Conservation (phyloP, 345 rosid species). For the Populus alba region DNA sequence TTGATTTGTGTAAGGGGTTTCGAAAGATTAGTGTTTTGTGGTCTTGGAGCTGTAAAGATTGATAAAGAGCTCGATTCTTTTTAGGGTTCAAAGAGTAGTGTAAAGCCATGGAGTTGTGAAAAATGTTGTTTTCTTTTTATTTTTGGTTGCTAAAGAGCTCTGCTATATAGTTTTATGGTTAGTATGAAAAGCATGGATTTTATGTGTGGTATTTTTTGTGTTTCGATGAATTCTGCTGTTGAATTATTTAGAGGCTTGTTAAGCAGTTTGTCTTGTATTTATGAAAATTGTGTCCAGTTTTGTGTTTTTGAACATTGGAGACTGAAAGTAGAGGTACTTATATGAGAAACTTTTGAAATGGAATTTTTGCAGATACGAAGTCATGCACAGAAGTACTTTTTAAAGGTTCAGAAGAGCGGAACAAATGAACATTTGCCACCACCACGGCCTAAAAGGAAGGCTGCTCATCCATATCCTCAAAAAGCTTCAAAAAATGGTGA, state of each 20-base stretch:
- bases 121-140: not conserved
- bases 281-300: not conserved
- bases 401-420: conserved; percentile 89
- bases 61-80: not conserved
- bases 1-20: not conserved
- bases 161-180: not conserved
- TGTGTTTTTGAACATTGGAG: conserved; percentile 8
- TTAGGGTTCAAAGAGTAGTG: not conserved
- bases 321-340: not conserved
- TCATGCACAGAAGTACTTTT: conserved; percentile 92
- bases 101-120: not conserved
- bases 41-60: not conserved
- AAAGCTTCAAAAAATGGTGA: conserved; percentile 72
- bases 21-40: not conserved
- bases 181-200: not conserved
- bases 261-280: not conserved
- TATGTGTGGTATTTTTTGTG: not conserved
- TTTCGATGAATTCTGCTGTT: not conserved
- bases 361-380: conserved; percentile 71
- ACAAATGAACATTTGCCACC: conserved; percentile 86
- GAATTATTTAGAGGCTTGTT: not conserved
- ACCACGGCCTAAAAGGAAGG: conserved; percentile 94
- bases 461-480: conserved; percentile 89
- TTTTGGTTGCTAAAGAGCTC: not conserved
- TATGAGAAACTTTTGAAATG: not conserved